phyloP scores from a whole-genome alignment of 1,139 yeast species.

The Kodamaea suecica region DNA sequence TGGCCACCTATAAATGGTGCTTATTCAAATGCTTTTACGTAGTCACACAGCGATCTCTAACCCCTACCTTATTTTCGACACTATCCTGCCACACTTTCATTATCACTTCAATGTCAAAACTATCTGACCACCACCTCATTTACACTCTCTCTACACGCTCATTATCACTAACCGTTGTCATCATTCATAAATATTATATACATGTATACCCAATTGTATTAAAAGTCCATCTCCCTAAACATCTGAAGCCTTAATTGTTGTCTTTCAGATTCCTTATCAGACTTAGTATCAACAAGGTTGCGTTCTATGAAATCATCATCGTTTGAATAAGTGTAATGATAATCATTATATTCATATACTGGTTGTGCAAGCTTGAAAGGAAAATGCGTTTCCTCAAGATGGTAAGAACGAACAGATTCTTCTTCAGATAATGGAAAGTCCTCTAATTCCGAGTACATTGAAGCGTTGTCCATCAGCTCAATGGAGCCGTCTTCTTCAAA shows the following conservation, averaged over 20 bases:
- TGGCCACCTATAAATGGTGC: no score
- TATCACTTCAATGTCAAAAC: no score
- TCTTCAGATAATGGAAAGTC: slow-evolving; percentile 14
- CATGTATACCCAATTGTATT: neutral
- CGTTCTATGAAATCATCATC: slow-evolving; percentile 10
- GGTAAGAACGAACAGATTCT: slow-evolving; percentile 14
- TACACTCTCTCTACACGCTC: no score
- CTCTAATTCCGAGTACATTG: slow-evolving; percentile 1
- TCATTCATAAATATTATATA: neutral
- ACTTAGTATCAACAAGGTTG: slow-evolving; percentile 7
- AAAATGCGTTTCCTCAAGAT: slow-evolving; percentile 11
- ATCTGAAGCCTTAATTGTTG: slow-evolving; percentile 40
- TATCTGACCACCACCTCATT: no score
- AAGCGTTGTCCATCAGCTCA: slow-evolving; percentile 20
- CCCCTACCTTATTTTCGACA: no score
- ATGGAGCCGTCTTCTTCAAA: slow-evolving; percentile 15
- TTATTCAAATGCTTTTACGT: no score
- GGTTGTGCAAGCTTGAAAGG: slow-evolving; percentile 3
- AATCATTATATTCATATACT: slow-evolving; percentile 14
- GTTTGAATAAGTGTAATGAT: slow-evolving; percentile 13
- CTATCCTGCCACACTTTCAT: no score
- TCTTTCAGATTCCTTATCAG: slow-evolving; percentile 36
- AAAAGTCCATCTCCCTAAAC: slow-evolving; percentile 27
- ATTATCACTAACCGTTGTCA: neutral
- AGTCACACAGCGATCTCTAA: no score